Evolutionary conservation across 208 protist species (phyloP), one percentile per base, ranked within the genome.

Genomic region (Tritrichomonas foetus): DNA sequence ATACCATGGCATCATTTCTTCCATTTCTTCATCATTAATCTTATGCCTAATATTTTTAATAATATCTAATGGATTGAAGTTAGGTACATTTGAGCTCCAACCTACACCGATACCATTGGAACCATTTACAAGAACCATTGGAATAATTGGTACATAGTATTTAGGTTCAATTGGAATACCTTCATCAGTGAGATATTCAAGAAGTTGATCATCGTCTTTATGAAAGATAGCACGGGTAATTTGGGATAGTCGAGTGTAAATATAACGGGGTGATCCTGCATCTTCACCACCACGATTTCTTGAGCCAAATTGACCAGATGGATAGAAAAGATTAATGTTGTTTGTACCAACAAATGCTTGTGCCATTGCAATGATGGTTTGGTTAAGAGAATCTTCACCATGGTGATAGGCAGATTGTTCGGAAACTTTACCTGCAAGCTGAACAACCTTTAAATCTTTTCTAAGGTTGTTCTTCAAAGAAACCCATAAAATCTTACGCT

Each of bases 401-500:
- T 99, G 99, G 95, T 99, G 99, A 97, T 99, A 99, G 16, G 99
- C 98, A 11, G 97, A 97, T 94, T 99, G 97, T 96, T 99, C 98
- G 69, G 98, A 97, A n/a, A 99, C 98, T 96, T 99, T 99, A 94
- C 99, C 99, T 69, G 98, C 96, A 11, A 99, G 97, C 97, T 99
- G 99, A 14, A 98, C 98, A 22, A 99, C 99, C 96, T 99, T 99
- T 94, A 97, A 49, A 41, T 99, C 98, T n/a, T 97, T 96, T 74
- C 95, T 97, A 3, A 99, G 96, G 78, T 99, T 99, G 75, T 98
- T 97, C 96, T 99, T 99, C 95, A 99, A 99, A 95, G 97, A 99
- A n/a, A 96, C 95, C 95, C 98, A 99, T 47, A 99, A 94, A 64
- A 99, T 99, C 95, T 99, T 99, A 80, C 99, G 96, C 95, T 99